Evolutionary conservation across 352 stramenopile species (phyloP).

Genomic region (Phytophthora boehmeriae): DNA sequence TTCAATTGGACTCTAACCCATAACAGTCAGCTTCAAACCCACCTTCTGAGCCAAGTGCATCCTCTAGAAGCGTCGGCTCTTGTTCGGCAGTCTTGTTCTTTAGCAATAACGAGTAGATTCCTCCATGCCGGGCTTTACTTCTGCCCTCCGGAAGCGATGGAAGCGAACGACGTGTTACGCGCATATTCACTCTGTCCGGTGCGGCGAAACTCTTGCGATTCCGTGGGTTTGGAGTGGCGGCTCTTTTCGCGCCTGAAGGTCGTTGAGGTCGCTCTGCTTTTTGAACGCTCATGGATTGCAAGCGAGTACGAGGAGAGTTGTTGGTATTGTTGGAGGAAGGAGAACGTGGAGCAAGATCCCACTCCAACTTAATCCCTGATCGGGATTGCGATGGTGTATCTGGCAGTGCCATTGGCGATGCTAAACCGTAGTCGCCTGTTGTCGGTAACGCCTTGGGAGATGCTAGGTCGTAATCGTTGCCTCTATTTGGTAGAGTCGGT

Average conservation of each 20-base stretch:
- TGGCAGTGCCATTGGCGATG: slow-evolving; percentile 66
- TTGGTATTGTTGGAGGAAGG: slow-evolving; percentile 21
- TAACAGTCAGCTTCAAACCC: not conserved
- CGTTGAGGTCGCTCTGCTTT: slow-evolving; percentile 18
- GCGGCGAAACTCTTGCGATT: slow-evolving; percentile 19
- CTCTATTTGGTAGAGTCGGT: slow-evolving; percentile 33
- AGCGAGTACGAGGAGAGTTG: slow-evolving; percentile 5
- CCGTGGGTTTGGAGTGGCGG: slow-evolving; percentile 32
- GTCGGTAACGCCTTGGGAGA: slow-evolving; percentile 61
- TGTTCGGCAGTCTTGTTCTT: slow-evolving; percentile 59
- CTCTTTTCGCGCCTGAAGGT: slow-evolving; percentile 9
- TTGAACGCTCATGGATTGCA: slow-evolving; percentile 33
- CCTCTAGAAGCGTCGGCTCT: slow-evolving; percentile 61
- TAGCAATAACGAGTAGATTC: slow-evolving; percentile 80
- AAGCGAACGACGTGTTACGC: slow-evolving; percentile 20
- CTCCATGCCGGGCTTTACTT: slow-evolving; percentile 69
- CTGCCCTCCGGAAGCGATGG: slow-evolving; percentile 38
- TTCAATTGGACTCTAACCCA: not conserved
- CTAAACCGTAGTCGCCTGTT: slow-evolving; percentile 58
- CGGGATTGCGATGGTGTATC: slow-evolving; percentile 39
- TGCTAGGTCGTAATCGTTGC: slow-evolving; percentile 67
- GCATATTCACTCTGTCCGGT: slow-evolving; percentile 14
- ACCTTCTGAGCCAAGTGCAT: slow-evolving; percentile 39
- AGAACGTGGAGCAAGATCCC: slow-evolving; percentile 31
- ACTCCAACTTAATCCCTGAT: slow-evolving; percentile 21